Conservation (phyloP, 768 basidiomycete genomes). For the Termitomyces sp. region DNA sequence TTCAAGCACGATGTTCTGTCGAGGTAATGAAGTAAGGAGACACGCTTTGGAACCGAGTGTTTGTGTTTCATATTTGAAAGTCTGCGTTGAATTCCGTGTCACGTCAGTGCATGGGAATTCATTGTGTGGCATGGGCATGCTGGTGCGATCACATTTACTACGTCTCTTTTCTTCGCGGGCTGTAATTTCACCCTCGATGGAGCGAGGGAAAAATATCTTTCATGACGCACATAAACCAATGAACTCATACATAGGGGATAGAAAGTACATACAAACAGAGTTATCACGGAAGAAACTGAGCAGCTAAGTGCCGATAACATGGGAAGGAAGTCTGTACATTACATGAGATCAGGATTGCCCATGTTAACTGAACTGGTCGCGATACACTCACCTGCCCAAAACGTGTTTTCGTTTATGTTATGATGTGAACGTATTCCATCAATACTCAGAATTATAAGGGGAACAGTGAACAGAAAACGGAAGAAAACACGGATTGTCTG, state of each 20-base stretch:
- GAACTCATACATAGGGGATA: background rate
- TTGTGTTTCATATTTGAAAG: slow-evolving; percentile 6
- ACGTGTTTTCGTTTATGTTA: slow-evolving; percentile 60
- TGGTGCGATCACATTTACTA: slow-evolving; percentile 17
- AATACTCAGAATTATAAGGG: slow-evolving; percentile 58
- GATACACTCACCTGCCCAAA: slow-evolving; percentile 38
- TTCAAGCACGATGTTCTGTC: slow-evolving; percentile 19
- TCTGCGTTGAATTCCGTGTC: slow-evolving; percentile 12
- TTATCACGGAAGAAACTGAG: slow-evolving; percentile 65
- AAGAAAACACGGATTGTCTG: slow-evolving; percentile 70
- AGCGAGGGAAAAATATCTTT: slow-evolving; percentile 84
- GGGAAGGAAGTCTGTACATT: slow-evolving; percentile 48
- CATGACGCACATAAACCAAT: background rate
- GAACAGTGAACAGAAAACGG: slow-evolving; percentile 66
- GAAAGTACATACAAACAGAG: slow-evolving; percentile 53
- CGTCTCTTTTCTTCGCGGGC: slow-evolving; percentile 41
- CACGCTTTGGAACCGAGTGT: slow-evolving; percentile 15
- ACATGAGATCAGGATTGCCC: background rate
- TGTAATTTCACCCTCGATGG: slow-evolving; percentile 62
- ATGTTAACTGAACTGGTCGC: background rate
- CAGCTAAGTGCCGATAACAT: slow-evolving; percentile 57
- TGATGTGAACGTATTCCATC: slow-evolving; percentile 63
- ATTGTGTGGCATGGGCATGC: slow-evolving; percentile 17
- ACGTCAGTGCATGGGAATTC: slow-evolving; percentile 7
- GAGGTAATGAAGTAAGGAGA: slow-evolving; percentile 27